Conservation (phyloP, 148 eudicot species). For the Tetragonia tetragonoides region DNA sequence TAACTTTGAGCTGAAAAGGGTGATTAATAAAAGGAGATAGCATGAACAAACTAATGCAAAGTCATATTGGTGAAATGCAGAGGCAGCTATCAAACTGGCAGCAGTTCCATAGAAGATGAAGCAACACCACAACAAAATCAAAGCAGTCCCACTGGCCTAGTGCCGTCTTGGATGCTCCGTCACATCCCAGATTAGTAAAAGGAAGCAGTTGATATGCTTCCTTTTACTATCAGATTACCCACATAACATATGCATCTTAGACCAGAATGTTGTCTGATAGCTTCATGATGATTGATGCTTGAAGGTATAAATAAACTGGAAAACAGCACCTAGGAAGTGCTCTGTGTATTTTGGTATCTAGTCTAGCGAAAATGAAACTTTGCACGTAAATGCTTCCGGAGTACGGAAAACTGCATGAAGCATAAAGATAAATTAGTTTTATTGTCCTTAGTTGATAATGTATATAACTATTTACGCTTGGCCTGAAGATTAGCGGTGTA, state of each 20-base stretch:
- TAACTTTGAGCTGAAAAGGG: too few species aligned
- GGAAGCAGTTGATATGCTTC: too few species aligned
- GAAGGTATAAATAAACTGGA: background rate
- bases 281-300: background rate
- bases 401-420: background rate
- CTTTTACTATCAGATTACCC: background rate
- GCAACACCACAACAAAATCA: slow-evolving; percentile 19
- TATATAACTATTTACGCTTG: background rate
- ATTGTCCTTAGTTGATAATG: background rate
- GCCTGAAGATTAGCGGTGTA: background rate
- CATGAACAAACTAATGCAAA: background rate
- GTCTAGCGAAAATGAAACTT: background rate
- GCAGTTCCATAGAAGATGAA: slow-evolving; percentile 30
- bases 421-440: background rate
- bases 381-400: background rate
- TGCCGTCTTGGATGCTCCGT: slow-evolving; percentile 47
- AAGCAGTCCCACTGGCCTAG: slow-evolving; percentile 8
- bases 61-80: slow-evolving; percentile 22
- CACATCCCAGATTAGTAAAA: slow-evolving; percentile 28
- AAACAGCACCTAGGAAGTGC: background rate
- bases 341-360: background rate
- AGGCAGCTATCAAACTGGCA: slow-evolving; percentile 23
- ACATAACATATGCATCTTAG: background rate
- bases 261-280: background rate
- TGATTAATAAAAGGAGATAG: too few species aligned